Percentiles rank a stretch among this genome's conserved stretches.
phyloP scores from a whole-genome alignment of 1,139 yeast genomes.

The Scheffersomyces insectosa region DNA sequence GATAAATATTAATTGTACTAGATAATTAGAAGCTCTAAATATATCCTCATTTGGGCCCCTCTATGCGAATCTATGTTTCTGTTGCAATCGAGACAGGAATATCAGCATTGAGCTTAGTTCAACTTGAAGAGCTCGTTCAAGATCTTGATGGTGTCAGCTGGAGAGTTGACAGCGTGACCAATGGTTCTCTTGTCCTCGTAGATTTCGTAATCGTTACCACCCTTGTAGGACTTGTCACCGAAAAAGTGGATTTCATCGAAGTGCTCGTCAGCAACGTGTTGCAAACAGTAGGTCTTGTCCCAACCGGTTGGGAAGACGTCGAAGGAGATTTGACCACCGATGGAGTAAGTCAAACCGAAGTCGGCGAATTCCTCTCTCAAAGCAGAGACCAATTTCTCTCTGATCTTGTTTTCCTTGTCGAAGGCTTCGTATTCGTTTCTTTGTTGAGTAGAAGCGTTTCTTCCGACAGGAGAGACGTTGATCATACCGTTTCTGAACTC shows the following conservation, averaged over 20 bases:
- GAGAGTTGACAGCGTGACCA: conserved; percentile 90
- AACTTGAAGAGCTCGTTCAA: conserved; percentile 76
- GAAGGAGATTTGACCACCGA: conserved; percentile 98
- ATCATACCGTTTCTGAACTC: conserved; percentile 99
- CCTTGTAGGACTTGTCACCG: conserved; percentile 96
- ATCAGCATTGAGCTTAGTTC: conserved; percentile 2
- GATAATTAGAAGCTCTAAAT: too few relatives aligned
- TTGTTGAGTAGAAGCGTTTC: conserved; percentile 94
- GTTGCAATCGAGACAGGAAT: too few relatives aligned
- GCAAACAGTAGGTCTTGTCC: conserved; percentile 98
- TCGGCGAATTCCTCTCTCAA: conserved; percentile 81
- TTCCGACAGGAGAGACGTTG: conserved; percentile 96
- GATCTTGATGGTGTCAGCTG: conserved; percentile 83
- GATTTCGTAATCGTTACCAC: conserved; percentile 98
- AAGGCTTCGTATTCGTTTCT: conserved; percentile 87
- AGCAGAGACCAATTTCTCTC: conserved; percentile 82
- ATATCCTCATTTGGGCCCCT: too few relatives aligned
- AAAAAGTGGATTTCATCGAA: conserved; percentile 92
- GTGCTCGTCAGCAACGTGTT: conserved; percentile 83
- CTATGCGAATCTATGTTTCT: too few relatives aligned
- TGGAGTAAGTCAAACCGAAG: conserved; percentile 86
- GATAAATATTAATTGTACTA: too few relatives aligned
- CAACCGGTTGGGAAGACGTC: conserved; percentile 99
- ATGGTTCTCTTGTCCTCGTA: conserved; percentile 87
- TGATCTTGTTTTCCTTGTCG: conserved; percentile 77